A percentile compares a stretch with the other conserved stretches of the same genome.
Conservation (phyloP, 2,329 filamentous ascomycete genomes). For the Tricladium varicosporioides region DNA sequence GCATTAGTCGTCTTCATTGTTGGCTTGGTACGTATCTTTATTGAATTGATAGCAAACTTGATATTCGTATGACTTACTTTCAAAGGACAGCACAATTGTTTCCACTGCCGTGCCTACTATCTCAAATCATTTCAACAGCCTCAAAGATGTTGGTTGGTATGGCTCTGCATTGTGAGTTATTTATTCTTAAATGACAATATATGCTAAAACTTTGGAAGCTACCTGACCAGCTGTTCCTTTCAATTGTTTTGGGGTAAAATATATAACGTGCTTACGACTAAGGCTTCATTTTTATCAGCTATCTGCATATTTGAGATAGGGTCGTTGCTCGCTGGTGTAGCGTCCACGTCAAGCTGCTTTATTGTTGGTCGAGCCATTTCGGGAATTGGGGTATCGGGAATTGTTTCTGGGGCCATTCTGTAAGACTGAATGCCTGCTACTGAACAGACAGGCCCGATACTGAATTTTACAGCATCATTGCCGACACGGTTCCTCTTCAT, state of each 20-base stretch:
- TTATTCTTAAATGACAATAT: background rate
- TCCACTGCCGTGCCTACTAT: background rate
- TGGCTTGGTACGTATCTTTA: background rate
- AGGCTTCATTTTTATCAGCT: background rate
- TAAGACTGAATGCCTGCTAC: background rate
- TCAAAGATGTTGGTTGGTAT: background rate
- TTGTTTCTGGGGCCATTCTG: background rate
- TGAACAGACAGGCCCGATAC: constrained; percentile 22
- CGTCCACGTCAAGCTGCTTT: constrained; percentile 8
- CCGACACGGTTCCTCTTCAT: constrained; percentile 17
- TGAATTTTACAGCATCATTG: constrained; percentile 23
- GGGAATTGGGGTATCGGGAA: constrained; percentile 33
- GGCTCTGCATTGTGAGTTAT: background rate
- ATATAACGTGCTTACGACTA: background rate
- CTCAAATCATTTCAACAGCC: background rate
- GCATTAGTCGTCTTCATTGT: background rate
- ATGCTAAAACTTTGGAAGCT: background rate
- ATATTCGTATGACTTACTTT: background rate
- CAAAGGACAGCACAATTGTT: background rate
- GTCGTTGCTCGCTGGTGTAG: background rate
- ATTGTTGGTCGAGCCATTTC: constrained; percentile 33
- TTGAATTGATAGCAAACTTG: background rate
- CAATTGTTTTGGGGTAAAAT: background rate
- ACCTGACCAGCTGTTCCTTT: background rate
- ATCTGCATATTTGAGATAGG: background rate